Base-by-base conservation (phyloP, 2,329 filamentous ascomycete species). In the Fusarium nanum region DNA sequence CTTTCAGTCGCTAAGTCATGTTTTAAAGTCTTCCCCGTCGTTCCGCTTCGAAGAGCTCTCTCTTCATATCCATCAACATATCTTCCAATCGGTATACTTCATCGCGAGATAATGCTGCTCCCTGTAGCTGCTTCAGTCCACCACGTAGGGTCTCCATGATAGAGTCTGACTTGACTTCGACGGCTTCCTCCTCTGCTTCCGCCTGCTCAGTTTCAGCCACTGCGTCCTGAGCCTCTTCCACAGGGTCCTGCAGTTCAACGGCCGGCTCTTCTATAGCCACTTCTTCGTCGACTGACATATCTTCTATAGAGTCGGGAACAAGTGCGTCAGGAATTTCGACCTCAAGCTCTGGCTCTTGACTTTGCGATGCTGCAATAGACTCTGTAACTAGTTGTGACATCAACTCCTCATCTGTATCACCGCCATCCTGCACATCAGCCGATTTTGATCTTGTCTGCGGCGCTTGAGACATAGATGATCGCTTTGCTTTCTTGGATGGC, bases 41-140 rank as follows among this genome's bases (percentile, higher is more conserved):
- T 73, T 89, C 89, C 18, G 92, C 93, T 59, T 90, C 88, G 77
- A 92, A 92, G 54, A 94, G 85, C 77, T 92, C 89, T 68, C 87
- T 85, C 78, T 92, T 91, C 70, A 95, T 88, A 77, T 95, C 91
- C 82, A 94, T 93, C 76, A 96, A 84, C 73, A 93, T 82, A 76
- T 94, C 91, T 75, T 96, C 93, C 70, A 96, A 85, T 76, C 91
- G 85, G 63, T 89, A 86, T 56, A 93, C 87, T 65, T 93, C 89
- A 13, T 87, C 83, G 13, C 88, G 85, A 18, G 88, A 88, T 44
- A 97, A 80, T 18, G 86, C 83, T 23, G 89, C 83, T 28, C 81
- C 81, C 56, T 85, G 86, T 61, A 94, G 83, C 68, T 89, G 85
- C 22, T 84, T 83, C 25, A 96, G 78, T 1, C 80, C 79, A 34